Conservation (phyloP, 2,329 filamentous ascomycete genomes). For the Claviceps sp. region DNA sequence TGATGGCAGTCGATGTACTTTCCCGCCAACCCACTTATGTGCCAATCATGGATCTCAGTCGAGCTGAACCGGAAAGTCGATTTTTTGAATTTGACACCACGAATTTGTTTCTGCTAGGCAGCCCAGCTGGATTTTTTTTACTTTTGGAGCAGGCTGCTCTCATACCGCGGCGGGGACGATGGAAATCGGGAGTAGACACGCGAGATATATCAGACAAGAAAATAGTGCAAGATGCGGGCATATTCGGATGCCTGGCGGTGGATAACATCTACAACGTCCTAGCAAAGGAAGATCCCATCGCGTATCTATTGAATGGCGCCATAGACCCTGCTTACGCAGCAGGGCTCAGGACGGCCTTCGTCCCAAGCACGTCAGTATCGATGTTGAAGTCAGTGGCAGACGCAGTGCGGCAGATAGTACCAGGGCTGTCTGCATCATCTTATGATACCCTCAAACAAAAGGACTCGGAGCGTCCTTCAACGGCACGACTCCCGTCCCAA, state of each 20-base stretch:
- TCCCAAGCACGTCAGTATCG: conserved; percentile 58
- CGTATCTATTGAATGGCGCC: conserved; percentile 82
- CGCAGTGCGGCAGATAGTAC: conserved; percentile 48
- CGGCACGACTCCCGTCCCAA: conserved; percentile 42
- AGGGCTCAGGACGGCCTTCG: conserved; percentile 61
- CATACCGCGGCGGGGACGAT: conserved; percentile 60
- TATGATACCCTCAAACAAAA: conserved; percentile 14
- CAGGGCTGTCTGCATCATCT: conserved; percentile 28
- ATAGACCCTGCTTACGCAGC: conserved; percentile 71
- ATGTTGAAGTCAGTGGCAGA: conserved; percentile 52
- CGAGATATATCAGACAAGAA: conserved; percentile 41
- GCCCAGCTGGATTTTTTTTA: conserved; percentile 84
- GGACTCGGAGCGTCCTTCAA: conserved; percentile 22
- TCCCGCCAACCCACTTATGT: conserved; percentile 72
- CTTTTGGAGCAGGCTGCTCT: conserved; percentile 63
- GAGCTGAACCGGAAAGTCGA: conserved; percentile 30
- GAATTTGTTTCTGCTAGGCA: conserved; percentile 80
- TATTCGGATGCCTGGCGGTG: conserved; percentile 81
- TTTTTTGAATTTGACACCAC: conserved; percentile 86
- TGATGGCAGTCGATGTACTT: conserved; percentile 86
- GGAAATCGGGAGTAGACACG: conserved; percentile 60
- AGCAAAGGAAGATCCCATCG: conserved; percentile 58
- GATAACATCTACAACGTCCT: conserved; percentile 96
- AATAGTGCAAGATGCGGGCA: conserved; percentile 65
- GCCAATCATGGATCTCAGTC: conserved; percentile 34